Conservation (phyloP, 176 grass and related monocot species). For the Alloteropsis semialata region DNA sequence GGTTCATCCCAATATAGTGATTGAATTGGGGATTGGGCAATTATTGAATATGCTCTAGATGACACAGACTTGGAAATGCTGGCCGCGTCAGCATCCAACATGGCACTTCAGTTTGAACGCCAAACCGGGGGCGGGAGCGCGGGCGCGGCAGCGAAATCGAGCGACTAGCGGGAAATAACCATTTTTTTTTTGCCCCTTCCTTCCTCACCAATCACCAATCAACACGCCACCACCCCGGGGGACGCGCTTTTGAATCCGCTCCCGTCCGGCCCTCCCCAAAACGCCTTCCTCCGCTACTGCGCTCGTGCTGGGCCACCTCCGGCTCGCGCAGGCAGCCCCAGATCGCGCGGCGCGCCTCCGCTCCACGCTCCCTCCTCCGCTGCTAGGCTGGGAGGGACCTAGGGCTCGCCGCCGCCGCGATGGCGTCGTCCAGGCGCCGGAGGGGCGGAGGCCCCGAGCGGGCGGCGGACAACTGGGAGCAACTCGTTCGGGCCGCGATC, state of each 20-base stretch:
- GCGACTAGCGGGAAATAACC: background rate
- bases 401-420: conserved; percentile 5
- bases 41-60: too few species aligned
- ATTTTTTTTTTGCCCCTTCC: background rate
- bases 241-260: conserved; percentile 31
- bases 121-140: too few species aligned
- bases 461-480: conserved; percentile 82
- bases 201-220: background rate
- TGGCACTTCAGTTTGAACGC: too few species aligned
- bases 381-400: background rate
- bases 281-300: background rate
- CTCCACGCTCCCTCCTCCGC: too few species aligned
- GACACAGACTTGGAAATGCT: too few species aligned
- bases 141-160: background rate
- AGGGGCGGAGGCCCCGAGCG: conserved; percentile 32
- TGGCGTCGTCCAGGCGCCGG: conserved; percentile 37
- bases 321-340: background rate
- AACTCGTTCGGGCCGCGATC: conserved; percentile 62
- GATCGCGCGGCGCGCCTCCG: background rate
- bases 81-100: too few species aligned
- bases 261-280: background rate
- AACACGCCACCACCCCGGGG: background rate
- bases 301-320: background rate
- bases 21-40: too few species aligned
- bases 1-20: too few species aligned